These are phyloP conservation scores for Gynandropsis gynandra DNA, from an alignment of 345 rosid genomes.

Conservation along the genomic window DNA sequence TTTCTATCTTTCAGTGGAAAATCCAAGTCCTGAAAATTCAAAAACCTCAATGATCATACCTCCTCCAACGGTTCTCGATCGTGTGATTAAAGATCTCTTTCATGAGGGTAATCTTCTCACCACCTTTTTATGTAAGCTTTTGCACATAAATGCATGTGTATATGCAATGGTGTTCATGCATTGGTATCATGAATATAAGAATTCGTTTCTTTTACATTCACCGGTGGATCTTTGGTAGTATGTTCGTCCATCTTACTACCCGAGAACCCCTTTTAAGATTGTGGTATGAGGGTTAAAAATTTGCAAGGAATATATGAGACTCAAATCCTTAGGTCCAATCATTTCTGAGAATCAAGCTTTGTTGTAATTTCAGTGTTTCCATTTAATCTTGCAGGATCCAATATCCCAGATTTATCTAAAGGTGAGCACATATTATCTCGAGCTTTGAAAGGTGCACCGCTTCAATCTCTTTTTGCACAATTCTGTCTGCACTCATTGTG, in stretches of 20 bases:
- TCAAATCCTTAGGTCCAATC: not conserved
- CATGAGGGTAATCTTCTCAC: constrained; percentile 51
- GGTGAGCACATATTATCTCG: constrained; percentile 66
- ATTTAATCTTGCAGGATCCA: constrained; percentile 40
- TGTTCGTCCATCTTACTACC: constrained; percentile 3
- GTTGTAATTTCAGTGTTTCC: constrained; percentile 18
- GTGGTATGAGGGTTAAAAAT: not conserved
- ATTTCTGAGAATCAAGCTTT: constrained; percentile 6
- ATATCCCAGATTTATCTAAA: constrained; percentile 41
- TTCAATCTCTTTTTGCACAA: constrained; percentile 73
- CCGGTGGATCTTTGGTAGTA: not conserved
- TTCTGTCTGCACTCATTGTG: constrained; percentile 82
- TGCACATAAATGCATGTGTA: constrained; percentile 15
- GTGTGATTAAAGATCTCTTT: constrained; percentile 87
- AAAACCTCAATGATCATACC: constrained; percentile 76
- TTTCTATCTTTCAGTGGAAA: constrained; percentile 52
- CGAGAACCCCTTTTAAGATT: not conserved
- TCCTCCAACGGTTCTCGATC: constrained; percentile 78
- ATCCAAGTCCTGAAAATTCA: constrained; percentile 51
- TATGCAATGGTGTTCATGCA: constrained; percentile 7
- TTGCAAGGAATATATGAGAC: not conserved
- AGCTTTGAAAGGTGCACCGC: constrained; percentile 79
- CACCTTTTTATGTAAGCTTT: not conserved
- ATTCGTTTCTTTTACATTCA: constrained; percentile 1
- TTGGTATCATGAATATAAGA: constrained; percentile 8